Evolutionary conservation across 2,329 filamentous ascomycete species (phyloP), one percentile per base, ranked within the genome.

Genomic region (Aciculosporium take): DNA sequence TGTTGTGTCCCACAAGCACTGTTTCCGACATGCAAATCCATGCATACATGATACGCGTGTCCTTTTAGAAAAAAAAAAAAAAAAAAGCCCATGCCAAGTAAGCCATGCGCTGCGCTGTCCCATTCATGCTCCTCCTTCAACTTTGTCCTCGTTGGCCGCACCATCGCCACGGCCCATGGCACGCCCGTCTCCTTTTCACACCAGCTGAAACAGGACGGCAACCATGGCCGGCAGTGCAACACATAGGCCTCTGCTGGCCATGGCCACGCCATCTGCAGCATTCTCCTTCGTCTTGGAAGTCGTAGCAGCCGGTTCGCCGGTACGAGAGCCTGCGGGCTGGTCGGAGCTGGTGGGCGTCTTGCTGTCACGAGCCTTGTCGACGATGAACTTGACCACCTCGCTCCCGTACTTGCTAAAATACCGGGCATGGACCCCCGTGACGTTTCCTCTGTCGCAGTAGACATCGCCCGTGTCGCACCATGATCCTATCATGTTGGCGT

Each of bases 401-500:
- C 51, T 46, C 32, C 55, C 56, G 48, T 66, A 66, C 23, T 49
- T 54, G 13, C 36, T 20, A 10, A 65, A 48, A 47, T 68, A 68
- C 20, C 45, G 42, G 17, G 55, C 53, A 46, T 64, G 64, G 2
- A 60, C 56, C 3, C 42, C 41, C 2, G 29, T 42, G 31, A 53
- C 48, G 3, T 47, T 27, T 29, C 63, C 64, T 7, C 31, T 3
- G 48, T 60, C 62, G 49, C 63, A 66, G 52, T 62, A 66, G 13
- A 52, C 44, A 45, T 68, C 66, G 37, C 62, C 62, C 0, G 47
- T 56, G 51, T 66, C 63, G 51, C 63, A 66, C 51, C 59, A 66
- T 3, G 63, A 63, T 34, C 56, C 51, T 34, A 66, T 49, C 27
- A 57, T 57, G 48, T 55, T 46, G 41, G 51, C 49, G 48, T 63